Conservation (phyloP, 2,329 filamentous ascomycete genomes). For the Fusarium sp. region DNA sequence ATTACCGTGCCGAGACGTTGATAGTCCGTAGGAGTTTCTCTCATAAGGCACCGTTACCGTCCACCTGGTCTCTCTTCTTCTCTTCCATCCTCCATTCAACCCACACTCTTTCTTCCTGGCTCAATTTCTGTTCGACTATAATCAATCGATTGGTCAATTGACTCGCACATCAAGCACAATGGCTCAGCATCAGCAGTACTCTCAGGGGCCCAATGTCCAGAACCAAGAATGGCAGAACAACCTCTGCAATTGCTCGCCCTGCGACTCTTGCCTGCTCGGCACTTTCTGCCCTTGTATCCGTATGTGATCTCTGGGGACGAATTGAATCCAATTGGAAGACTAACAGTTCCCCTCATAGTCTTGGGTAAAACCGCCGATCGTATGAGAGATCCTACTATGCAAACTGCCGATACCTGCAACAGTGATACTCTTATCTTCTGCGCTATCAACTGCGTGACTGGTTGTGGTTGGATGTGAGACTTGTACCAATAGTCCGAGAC, state of each 20-base stretch:
- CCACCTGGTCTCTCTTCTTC: neutral
- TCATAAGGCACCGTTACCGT: conserved; percentile 18
- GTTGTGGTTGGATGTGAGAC: conserved; percentile 59
- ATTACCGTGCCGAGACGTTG: conserved; percentile 23
- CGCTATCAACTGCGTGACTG: conserved; percentile 54
- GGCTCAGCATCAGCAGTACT: conserved; percentile 39
- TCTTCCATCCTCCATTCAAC: neutral
- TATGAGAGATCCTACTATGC: conserved; percentile 58
- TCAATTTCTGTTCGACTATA: neutral
- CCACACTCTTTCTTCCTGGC: neutral
- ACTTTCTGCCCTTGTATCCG: conserved; percentile 59
- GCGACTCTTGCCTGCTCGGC: conserved; percentile 54
- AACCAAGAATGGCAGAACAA: conserved; percentile 54
- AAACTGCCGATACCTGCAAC: conserved; percentile 56
- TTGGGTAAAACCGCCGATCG: conserved; percentile 60
- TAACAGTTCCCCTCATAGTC: conserved; percentile 50
- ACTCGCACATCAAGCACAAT: conserved; percentile 33
- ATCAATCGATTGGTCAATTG: neutral
- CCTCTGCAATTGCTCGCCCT: conserved; percentile 58
- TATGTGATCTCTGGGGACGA: conserved; percentile 47
- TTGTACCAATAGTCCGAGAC: neutral
- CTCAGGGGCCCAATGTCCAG: conserved; percentile 45
- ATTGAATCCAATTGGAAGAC: conserved; percentile 1
- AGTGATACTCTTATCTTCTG: conserved; percentile 58
- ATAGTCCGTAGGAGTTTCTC: conserved; percentile 18